Percentiles rank a stretch among this genome's conserved stretches.
Evolutionary conservation across 345 rosid species (phyloP).

Genomic region (Gossypium thurberi): DNA sequence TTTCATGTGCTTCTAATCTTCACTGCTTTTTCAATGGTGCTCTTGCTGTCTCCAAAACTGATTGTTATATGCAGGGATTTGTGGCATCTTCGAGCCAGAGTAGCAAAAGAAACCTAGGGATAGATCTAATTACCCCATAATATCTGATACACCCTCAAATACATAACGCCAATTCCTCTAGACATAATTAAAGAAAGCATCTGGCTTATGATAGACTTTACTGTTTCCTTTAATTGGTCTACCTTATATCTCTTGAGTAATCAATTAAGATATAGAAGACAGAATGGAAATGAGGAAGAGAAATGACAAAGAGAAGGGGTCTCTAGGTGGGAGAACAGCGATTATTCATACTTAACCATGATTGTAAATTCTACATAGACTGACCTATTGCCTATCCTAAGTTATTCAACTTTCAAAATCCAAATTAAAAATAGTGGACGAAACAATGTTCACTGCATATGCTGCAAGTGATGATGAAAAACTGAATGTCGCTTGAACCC

Average conservation of each 20-base stretch:
- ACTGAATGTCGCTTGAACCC: not conserved
- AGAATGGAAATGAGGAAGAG: not conserved
- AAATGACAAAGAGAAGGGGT: not conserved
- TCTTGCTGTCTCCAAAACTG: not conserved
- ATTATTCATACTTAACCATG: not conserved
- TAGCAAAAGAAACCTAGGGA: not conserved
- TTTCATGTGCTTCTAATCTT: not conserved
- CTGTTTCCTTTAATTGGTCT: not conserved
- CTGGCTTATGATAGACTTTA: not conserved
- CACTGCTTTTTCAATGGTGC: not conserved
- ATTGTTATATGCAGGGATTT: not conserved
- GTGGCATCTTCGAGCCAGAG: not conserved
- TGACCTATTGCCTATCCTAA: not conserved
- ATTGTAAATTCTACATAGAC: not conserved
- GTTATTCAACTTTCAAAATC: not conserved
- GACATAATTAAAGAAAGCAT: not conserved
- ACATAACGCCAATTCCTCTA: not conserved
- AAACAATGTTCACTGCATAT: not conserved
- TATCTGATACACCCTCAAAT: not conserved
- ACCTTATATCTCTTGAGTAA: not conserved
- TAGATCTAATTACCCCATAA: not conserved
- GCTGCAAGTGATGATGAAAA: not conserved
- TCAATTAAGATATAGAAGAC: not conserved
- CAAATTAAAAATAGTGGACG: not conserved
- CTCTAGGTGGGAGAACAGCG: not conserved